These are phyloP conservation scores for Saccharomycopsis crataegensis DNA, from an alignment of 1,139 yeast species.

Conservation along the genomic window DNA sequence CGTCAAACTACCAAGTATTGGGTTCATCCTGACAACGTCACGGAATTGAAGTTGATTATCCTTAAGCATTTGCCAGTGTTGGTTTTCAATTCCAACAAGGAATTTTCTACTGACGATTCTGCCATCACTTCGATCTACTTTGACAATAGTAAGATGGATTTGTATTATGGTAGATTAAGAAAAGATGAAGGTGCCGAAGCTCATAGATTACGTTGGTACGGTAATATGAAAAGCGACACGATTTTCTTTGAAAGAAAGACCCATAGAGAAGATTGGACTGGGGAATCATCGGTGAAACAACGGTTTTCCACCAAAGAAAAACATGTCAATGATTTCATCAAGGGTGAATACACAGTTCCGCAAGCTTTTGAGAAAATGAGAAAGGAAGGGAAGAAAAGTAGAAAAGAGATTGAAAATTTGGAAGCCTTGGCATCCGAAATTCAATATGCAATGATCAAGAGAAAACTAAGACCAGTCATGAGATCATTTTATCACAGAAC, in stretches of 20 bases:
- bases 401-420: constrained; percentile 81
- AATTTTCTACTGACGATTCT: constrained; percentile 86
- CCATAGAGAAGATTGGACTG: constrained; percentile 99
- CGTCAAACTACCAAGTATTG: constrained; percentile 98
- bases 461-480: constrained; percentile 85
- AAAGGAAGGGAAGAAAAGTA: constrained; percentile 82
- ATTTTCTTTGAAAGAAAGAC: constrained; percentile 96
- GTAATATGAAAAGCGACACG: constrained; percentile 90
- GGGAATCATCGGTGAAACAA: constrained; percentile 96
- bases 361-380: constrained; percentile 90
- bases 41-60: constrained; percentile 89
- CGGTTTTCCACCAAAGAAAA: constrained; percentile 89
- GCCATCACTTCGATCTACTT: constrained; percentile 96
- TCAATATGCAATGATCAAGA: constrained; percentile 80
- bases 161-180: constrained; percentile 88
- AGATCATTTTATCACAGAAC: constrained; percentile 96
- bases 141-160: constrained; percentile 81
- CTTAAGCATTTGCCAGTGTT: constrained; percentile 92
- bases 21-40: constrained; percentile 98
- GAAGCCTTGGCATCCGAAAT: constrained; percentile 90
- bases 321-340: constrained; percentile 74
- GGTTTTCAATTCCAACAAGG: constrained; percentile 93
- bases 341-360: constrained; percentile 77
- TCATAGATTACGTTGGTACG: constrained; percentile 96
- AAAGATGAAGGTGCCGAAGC: constrained; percentile 99